These are phyloP conservation scores for Eucalyptus cloeziana DNA, from an alignment of 345 rosid species.

Conservation along the genomic window DNA sequence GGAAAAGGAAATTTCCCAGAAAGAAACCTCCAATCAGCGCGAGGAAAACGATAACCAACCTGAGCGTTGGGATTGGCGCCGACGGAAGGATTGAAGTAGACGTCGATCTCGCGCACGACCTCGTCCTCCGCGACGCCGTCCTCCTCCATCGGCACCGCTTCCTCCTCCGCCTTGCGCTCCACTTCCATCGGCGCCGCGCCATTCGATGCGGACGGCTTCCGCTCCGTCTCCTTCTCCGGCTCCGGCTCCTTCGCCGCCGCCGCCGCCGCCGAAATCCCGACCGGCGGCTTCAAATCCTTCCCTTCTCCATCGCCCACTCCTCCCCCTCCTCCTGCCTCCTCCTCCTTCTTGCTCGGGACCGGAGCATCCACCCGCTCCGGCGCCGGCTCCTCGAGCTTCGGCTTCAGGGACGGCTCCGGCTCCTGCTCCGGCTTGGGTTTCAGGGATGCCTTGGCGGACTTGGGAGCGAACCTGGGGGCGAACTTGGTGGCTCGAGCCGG, in stretches of 20 bases:
- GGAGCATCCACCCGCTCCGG: neutral
- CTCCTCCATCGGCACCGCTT: constrained; percentile 1
- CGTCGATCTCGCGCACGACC: constrained; percentile 78
- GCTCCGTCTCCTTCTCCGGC: constrained; percentile 13
- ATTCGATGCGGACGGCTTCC: constrained; percentile 11
- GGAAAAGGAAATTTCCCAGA: neutral
- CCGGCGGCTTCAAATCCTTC: constrained; percentile 7
- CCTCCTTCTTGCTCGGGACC: neutral
- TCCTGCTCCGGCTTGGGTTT: neutral
- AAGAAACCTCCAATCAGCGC: neutral
- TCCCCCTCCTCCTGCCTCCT: neutral
- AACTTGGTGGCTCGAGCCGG: constrained; percentile 39
- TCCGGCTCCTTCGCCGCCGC: constrained; percentile 20
- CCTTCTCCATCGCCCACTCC: neutral
- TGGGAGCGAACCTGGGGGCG: constrained; percentile 62
- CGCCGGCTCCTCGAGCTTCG: neutral
- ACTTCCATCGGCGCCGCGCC: constrained; percentile 44
- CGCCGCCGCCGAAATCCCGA: neutral
- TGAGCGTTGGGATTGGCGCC: constrained; percentile 23
- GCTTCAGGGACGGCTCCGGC: neutral
- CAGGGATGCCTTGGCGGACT: constrained; percentile 15
- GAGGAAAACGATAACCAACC: constrained; percentile 10
- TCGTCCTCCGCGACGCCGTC: constrained; percentile 20
- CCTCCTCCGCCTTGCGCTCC: constrained; percentile 9
- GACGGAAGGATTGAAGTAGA: constrained; percentile 50